These are phyloP conservation scores for Saururus chinensis DNA, from an alignment of 164 flowering plant species.

Conservation along the genomic window DNA sequence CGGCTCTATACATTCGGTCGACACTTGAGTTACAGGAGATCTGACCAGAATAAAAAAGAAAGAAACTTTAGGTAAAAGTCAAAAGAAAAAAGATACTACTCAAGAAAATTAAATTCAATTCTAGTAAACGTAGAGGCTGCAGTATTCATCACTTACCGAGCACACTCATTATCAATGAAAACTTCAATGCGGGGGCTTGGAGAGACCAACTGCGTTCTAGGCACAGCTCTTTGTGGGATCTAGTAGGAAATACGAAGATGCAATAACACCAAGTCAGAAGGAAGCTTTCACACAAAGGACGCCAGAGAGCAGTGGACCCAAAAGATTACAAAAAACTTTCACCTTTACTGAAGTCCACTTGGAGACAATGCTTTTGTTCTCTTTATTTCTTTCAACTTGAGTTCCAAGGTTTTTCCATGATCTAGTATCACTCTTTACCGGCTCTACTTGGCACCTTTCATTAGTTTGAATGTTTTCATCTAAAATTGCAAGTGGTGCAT, in stretches of 20 bases:
- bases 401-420: conserved; percentile 62
- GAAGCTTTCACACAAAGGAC: background rate
- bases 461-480: conserved; percentile 28
- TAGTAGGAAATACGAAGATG: conserved; percentile 20
- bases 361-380: conserved; percentile 57
- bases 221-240: conserved; percentile 49
- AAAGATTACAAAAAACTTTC: background rate
- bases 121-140: background rate
- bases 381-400: conserved; percentile 76
- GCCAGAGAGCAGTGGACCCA: background rate
- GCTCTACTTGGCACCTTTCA: conserved; percentile 25
- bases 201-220: conserved; percentile 29
- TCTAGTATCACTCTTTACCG: conserved; percentile 23
- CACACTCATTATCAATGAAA: conserved; percentile 80
- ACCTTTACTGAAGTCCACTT: conserved; percentile 89
- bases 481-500: conserved; percentile 34
- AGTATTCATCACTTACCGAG: conserved; percentile 36
- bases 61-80: background rate
- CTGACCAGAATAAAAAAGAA: background rate
- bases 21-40: conserved; percentile 2
- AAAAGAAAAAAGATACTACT: background rate
- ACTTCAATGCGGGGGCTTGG: conserved; percentile 48
- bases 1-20: conserved; percentile 19
- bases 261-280: background rate
- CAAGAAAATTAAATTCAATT: background rate